Evolutionary conservation across 1,284 basidiomycete species (phyloP).

Genomic region (Acaromyces ingoldii): DNA sequence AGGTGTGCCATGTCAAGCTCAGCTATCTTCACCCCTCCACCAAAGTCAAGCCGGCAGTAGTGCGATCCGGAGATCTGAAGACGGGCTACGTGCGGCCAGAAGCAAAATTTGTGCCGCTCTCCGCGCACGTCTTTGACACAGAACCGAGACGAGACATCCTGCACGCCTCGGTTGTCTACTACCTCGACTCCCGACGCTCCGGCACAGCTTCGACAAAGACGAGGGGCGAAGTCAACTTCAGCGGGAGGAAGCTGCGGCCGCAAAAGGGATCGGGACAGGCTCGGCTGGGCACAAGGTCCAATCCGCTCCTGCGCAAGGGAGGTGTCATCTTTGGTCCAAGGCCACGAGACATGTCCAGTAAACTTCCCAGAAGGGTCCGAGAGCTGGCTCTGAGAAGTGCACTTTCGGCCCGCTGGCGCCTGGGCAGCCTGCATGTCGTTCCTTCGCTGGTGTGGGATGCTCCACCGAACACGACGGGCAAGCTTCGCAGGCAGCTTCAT

Average conservation of each 20-base stretch:
- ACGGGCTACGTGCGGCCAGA: not conserved
- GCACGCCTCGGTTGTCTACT: slow-evolving; percentile 84
- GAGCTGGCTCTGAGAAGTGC: slow-evolving; percentile 89
- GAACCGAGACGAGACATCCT: slow-evolving; percentile 85
- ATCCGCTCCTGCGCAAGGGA: slow-evolving; percentile 84
- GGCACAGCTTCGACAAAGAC: slow-evolving; percentile 89
- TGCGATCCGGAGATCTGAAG: not conserved
- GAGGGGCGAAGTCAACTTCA: slow-evolving; percentile 80
- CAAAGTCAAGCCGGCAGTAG: not conserved
- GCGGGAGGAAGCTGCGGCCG: slow-evolving; percentile 76
- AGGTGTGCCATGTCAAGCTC: slow-evolving; percentile 33
- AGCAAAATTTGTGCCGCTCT: slow-evolving; percentile 60
- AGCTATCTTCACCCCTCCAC: slow-evolving; percentile 19
- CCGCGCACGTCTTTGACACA: slow-evolving; percentile 77
- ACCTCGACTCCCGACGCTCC: slow-evolving; percentile 79
- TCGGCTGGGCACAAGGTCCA: slow-evolving; percentile 80
- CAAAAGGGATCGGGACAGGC: slow-evolving; percentile 91
- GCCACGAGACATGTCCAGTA: slow-evolving; percentile 83
- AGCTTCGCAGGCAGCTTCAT: slow-evolving; percentile 30
- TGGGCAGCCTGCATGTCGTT: slow-evolving; percentile 71
- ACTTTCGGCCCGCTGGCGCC: slow-evolving; percentile 72
- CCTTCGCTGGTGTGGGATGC: slow-evolving; percentile 55
- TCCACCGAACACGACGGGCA: slow-evolving; percentile 38
- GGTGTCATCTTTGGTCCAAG: slow-evolving; percentile 85
- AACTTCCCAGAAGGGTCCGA: slow-evolving; percentile 81